Evolutionary conservation across 108 stramenopile genomes (phyloP), one percentile per base, ranked within the genome.

Genomic region (Nitzschia sp.): DNA sequence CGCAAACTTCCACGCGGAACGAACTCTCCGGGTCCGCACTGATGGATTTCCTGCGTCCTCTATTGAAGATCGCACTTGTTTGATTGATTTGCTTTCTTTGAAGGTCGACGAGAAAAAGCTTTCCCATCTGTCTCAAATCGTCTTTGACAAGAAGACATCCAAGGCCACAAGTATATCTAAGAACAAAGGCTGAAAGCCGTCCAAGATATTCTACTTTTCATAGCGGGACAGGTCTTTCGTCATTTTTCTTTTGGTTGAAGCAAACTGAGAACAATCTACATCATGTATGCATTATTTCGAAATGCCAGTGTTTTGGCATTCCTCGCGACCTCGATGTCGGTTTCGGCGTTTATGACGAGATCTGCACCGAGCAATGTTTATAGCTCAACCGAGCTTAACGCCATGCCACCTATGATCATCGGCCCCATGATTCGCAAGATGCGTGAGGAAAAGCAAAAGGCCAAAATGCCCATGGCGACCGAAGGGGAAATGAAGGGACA

Each of bases 351-450:
- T 50, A n/a, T 50, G 4, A 4, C 48, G 16, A 50, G 19, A 13
- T 41, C 38, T 6, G 6, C 38, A 41, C 13, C 38, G 38, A 13
- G 38, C 38, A 13, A 9, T 50, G 48, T 4, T 8, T 21, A 8
- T 50, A 50, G 17, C 19, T 21, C 19, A 4, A 50, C 48, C 4
- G 48, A 50, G 19, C 53, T 80, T 3, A 50, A 59, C 45, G 80
- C 67, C 21, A 19, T 81, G n/a, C 75, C 78, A 5, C 71, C 80
- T 4, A 53, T 79, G 64, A 91, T 94, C 45, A 90, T 94, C 59
- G 93, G 93, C 0, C 87, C 87, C 27, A 91, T 91, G 90, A 86
- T 94, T 17, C 78, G 81, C 4, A 80, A 77, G 45, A 92, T 92
- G 90, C 69, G 84, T 25, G 89, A 90, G 68, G 84, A 87, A 56